A percentile compares a stretch with the other conserved stretches of the same genome.
phyloP scores from a whole-genome alignment of 768 basidiomycete genomes.

The Panus rudis region DNA sequence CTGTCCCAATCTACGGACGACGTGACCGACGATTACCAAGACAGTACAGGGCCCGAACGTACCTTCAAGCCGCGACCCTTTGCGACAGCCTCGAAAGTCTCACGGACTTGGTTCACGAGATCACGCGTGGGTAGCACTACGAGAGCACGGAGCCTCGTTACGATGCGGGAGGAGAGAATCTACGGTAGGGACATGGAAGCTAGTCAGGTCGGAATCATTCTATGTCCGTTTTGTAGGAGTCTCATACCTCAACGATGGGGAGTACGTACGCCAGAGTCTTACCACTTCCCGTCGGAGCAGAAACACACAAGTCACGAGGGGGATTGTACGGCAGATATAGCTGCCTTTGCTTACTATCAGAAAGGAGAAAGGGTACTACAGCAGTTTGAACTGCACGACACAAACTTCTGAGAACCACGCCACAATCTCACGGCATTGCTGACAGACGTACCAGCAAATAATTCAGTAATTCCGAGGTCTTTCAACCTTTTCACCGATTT shows the following conservation, averaged over 20 bases:
- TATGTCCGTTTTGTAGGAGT: not conserved
- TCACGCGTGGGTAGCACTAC: constrained; percentile 92
- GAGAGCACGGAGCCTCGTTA: constrained; percentile 82
- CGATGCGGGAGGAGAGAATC: constrained; percentile 64
- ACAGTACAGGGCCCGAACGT: no score
- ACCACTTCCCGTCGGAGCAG: constrained; percentile 96
- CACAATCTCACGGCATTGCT: not conserved
- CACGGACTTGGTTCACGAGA: constrained; percentile 84
- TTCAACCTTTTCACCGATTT: constrained; percentile 55
- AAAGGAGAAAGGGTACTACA: constrained; percentile 75
- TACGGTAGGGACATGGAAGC: constrained; percentile 5
- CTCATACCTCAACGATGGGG: constrained; percentile 77
- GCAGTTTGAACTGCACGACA: constrained; percentile 71
- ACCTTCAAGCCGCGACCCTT: constrained; percentile 89
- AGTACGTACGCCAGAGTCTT: constrained; percentile 96
- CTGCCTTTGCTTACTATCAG: constrained; percentile 30
- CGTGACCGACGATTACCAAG: not conserved
- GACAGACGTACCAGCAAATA: constrained; percentile 72
- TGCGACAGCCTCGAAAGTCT: constrained; percentile 80
- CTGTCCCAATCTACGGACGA: constrained; percentile 52
- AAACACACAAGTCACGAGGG: constrained; percentile 82
- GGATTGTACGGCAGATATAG: constrained; percentile 63
- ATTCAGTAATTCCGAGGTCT: constrained; percentile 74
- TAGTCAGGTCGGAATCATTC: not conserved
- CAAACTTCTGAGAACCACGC: not conserved